These are phyloP conservation scores for Hemileia vastatrix DNA, from an alignment of 1,284 basidiomycete genomes.

Conservation along the genomic window DNA sequence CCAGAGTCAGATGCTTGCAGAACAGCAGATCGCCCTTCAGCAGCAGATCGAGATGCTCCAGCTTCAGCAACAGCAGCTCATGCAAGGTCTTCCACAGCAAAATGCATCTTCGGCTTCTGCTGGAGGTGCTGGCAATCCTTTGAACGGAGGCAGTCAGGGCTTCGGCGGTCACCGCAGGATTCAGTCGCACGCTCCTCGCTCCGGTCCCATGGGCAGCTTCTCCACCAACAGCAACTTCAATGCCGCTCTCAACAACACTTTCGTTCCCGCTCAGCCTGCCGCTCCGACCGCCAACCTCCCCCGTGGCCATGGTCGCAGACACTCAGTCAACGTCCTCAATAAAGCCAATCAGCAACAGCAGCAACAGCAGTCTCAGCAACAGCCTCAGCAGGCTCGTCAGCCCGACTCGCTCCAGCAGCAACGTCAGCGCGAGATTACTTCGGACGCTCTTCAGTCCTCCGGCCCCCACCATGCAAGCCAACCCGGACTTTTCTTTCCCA, in stretches of 20 bases:
- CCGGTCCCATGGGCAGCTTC: slow-evolving; percentile 35
- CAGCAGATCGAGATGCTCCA: slow-evolving; percentile 37
- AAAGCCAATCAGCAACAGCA: too few relatives aligned
- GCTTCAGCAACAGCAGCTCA: too few relatives aligned
- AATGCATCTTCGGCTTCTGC: too few relatives aligned
- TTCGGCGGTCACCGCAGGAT: slow-evolving; percentile 30
- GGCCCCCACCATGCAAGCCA: slow-evolving; percentile 36
- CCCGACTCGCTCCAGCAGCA: too few relatives aligned
- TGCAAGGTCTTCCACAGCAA: too few relatives aligned
- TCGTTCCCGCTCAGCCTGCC: slow-evolving; percentile 25
- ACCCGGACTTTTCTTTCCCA: slow-evolving; percentile 35
- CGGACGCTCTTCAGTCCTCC: too few relatives aligned
- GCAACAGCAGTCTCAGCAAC: slow-evolving; percentile 31
- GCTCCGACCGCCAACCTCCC: slow-evolving; percentile 25
- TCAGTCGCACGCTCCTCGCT: slow-evolving; percentile 36
- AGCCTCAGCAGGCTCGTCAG: slow-evolving; percentile 36
- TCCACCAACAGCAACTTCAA: slow-evolving; percentile 1
- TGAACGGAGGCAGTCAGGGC: background rate
- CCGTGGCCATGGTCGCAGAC: slow-evolving; percentile 76
- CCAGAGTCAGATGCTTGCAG: slow-evolving; percentile 29
- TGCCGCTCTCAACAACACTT: too few relatives aligned
- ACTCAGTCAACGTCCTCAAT: slow-evolving; percentile 73
- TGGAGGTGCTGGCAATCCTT: too few relatives aligned
- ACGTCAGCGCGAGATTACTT: too few relatives aligned
- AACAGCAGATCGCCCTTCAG: slow-evolving; percentile 39